These are phyloP conservation scores for Aspergillus alliaceus DNA, from an alignment of 2,329 filamentous ascomycete species.

Conservation along the genomic window DNA sequence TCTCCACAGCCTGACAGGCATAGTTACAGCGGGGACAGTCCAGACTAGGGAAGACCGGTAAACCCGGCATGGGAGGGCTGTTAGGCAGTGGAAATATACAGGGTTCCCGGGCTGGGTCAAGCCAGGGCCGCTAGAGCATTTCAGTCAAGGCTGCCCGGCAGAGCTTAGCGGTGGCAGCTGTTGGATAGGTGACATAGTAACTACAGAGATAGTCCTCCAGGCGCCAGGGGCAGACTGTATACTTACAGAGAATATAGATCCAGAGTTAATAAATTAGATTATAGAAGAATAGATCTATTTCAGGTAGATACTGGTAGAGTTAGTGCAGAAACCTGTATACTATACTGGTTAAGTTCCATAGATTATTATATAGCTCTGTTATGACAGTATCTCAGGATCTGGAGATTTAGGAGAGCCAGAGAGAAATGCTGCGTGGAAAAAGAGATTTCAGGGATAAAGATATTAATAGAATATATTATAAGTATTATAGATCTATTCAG, in stretches of 20 bases:
- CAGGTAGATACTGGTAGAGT: too few relatives aligned
- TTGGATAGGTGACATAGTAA: background rate
- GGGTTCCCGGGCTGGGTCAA: background rate
- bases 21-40: background rate
- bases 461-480: too few relatives aligned
- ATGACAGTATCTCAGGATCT: too few relatives aligned
- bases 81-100: background rate
- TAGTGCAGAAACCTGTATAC: too few relatives aligned
- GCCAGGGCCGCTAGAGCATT: background rate
- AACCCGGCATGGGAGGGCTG: background rate
- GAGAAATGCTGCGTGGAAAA: too few relatives aligned
- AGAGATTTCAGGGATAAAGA: too few relatives aligned
- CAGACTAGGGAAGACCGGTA: background rate
- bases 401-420: too few relatives aligned
- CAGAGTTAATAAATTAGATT: background rate
- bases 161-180: background rate
- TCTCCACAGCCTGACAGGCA: background rate
- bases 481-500: too few relatives aligned
- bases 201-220: background rate
- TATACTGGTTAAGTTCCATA: too few relatives aligned
- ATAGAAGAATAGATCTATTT: too few relatives aligned
- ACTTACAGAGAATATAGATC: background rate
- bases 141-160: background rate
- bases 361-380: too few relatives aligned
- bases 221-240: background rate